Percentiles rank a stretch among this genome's conserved stretches.
Evolutionary conservation across 768 basidiomycete species (phyloP).

Genomic region (Leucosporidium yakuticum): DNA sequence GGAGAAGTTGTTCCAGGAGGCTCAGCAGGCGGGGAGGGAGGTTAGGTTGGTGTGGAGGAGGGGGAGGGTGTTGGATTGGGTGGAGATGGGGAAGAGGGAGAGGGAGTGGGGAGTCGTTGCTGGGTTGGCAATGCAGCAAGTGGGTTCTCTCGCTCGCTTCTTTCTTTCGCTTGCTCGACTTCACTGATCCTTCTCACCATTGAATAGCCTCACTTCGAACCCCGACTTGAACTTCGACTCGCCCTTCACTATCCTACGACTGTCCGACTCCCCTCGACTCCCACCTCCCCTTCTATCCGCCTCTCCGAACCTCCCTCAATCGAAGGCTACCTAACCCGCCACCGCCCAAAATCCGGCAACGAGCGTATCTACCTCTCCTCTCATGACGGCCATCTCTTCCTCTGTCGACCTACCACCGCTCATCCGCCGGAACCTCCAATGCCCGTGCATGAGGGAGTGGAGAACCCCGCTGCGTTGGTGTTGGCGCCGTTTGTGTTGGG

Average conservation of each 20-base stretch:
- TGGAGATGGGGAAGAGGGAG: conserved; percentile 67
- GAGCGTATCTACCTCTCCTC: conserved; percentile 58
- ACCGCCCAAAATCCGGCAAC: conserved; percentile 56
- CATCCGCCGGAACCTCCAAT: conserved; percentile 60
- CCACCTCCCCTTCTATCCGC: conserved; percentile 47
- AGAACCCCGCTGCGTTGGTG: conserved; percentile 31
- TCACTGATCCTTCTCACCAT: neutral
- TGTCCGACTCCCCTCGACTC: conserved; percentile 37
- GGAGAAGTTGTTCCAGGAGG: conserved; percentile 55
- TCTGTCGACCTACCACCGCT: conserved; percentile 51
- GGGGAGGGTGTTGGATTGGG: conserved; percentile 74
- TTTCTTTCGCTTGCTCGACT: neutral
- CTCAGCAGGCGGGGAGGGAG: conserved; percentile 52
- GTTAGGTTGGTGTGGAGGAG: conserved; percentile 55
- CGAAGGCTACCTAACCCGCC: conserved; percentile 72
- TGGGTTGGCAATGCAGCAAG: conserved; percentile 17
- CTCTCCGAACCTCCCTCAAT: conserved; percentile 71
- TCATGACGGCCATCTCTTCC: conserved; percentile 69
- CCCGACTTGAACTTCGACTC: conserved; percentile 62
- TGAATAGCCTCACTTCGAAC: conserved; percentile 10
- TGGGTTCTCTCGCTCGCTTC: neutral
- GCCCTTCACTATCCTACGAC: conserved; percentile 60
- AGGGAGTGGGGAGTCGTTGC: conserved; percentile 38
- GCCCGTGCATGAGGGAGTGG: conserved; percentile 40
- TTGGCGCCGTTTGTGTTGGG: conserved; percentile 24